phyloP scores from a whole-genome alignment of 352 stramenopile genomes.

The Globisporangium uncinulatum region DNA sequence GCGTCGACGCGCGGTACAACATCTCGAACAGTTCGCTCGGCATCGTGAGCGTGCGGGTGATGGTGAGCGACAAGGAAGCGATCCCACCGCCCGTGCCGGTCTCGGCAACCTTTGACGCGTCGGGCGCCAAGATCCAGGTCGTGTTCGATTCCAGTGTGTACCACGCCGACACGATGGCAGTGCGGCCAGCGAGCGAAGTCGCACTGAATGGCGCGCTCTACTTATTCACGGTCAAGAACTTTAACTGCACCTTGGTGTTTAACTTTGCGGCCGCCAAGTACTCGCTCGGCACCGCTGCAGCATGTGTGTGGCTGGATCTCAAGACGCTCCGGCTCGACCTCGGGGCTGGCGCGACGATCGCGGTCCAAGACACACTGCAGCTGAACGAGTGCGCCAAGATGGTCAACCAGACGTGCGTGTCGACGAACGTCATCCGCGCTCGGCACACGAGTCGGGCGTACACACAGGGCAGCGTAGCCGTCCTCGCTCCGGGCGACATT shows the following conservation, averaged over 20 bases:
- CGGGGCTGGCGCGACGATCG: constrained; percentile 33
- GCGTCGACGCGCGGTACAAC: constrained; percentile 56
- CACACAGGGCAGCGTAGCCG: constrained; percentile 35
- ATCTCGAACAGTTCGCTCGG: constrained; percentile 46
- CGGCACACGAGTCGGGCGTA: constrained; percentile 46
- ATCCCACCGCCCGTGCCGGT: constrained; percentile 51
- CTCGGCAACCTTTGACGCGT: constrained; percentile 40
- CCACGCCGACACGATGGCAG: constrained; percentile 55
- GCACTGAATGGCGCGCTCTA: constrained; percentile 9
- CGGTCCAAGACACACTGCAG: constrained; percentile 30
- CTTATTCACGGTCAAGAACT: constrained; percentile 32
- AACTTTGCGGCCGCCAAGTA: constrained; percentile 27
- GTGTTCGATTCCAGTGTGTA: constrained; percentile 63
- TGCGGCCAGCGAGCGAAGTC: constrained; percentile 10
- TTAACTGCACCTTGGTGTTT: constrained; percentile 44
- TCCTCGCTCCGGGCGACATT: constrained; percentile 25
- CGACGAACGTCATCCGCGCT: constrained; percentile 38
- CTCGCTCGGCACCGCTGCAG: constrained; percentile 27
- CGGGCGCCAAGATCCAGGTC: constrained; percentile 47
- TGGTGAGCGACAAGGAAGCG: constrained; percentile 57
- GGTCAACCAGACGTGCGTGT: constrained; percentile 38
- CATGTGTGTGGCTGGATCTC: constrained; percentile 53
- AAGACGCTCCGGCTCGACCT: constrained; percentile 46
- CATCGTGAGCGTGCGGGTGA: constrained; percentile 32
- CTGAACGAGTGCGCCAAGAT: constrained; percentile 52